Percentiles rank a stretch among this genome's conserved stretches.
Conservation (phyloP, 1,139 yeast species). For the Diutina catenulata region DNA sequence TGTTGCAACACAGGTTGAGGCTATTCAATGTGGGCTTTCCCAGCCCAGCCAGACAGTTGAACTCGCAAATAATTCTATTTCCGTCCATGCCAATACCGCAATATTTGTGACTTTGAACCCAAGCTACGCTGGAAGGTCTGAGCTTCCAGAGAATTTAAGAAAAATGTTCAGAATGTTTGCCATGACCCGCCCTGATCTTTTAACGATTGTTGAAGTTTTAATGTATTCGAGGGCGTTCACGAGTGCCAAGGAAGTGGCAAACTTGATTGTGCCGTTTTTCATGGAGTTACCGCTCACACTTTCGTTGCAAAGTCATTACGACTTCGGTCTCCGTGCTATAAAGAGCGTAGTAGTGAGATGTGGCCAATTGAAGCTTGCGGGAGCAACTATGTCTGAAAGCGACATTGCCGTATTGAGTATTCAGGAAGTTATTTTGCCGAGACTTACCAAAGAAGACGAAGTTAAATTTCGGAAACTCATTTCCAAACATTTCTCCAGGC, state of each 20-base stretch:
- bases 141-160: conserved; percentile 77
- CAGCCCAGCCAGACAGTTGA: conserved; percentile 19
- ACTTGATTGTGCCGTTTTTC: conserved; percentile 46
- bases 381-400: conserved; percentile 14
- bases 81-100: conserved; percentile 47
- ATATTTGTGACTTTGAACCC: conserved; percentile 91
- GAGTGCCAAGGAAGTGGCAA: conserved; percentile 35
- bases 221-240: conserved; percentile 64
- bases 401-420: conserved; percentile 41
- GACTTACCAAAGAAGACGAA: conserved; percentile 44
- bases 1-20: conserved; percentile 71
- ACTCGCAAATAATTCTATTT: conserved; percentile 34
- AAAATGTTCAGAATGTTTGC: conserved; percentile 68
- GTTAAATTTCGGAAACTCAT: conserved; percentile 21
- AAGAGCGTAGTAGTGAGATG: conserved; percentile 54
- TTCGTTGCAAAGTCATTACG: conserved; percentile 64
- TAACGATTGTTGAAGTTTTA: conserved; percentile 59
- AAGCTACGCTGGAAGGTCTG: conserved; percentile 71
- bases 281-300: conserved; percentile 22
- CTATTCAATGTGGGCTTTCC: conserved; percentile 46
- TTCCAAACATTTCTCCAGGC: conserved; percentile 15
- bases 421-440: conserved; percentile 52
- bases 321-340: conserved; percentile 78
- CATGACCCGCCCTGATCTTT: conserved; percentile 64
- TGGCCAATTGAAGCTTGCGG: conserved; percentile 42